Evolutionary conservation across 257 asterid genomes (phyloP).

Genomic region (Solanum virginianum): DNA sequence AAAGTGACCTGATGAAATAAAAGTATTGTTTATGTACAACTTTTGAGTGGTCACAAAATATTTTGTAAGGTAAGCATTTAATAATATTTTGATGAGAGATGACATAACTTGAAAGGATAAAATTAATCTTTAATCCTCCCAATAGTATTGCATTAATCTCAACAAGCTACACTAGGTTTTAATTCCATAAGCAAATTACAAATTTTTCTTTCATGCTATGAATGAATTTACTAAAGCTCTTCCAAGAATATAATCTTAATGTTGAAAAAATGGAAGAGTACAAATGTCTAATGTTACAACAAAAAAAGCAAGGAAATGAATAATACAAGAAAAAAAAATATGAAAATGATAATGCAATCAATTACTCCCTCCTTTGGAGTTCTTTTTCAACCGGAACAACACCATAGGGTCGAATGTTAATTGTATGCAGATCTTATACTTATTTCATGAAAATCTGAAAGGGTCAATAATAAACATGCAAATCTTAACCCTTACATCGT

Average conservation of each 20-base stretch:
- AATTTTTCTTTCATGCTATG: not conserved
- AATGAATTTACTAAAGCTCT: not conserved
- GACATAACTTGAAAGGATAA: not conserved
- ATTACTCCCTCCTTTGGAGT: not conserved
- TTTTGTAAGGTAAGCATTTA: not conserved
- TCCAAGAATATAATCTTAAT: not conserved
- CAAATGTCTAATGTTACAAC: not conserved
- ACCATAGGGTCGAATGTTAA: no score
- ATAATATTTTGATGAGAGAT: not conserved
- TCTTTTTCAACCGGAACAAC: not conserved
- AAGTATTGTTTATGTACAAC: not conserved
- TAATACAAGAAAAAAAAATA: not conserved
- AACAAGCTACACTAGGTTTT: not conserved
- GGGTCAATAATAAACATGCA: no score
- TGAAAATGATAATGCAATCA: not conserved
- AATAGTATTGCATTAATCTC: not conserved
- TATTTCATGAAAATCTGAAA: no score
- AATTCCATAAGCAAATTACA: not conserved
- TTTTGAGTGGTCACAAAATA: not conserved
- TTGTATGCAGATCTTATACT: no score
- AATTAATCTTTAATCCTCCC: not conserved
- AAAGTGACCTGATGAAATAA: not conserved
- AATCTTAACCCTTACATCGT: no score
- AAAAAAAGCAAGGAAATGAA: not conserved
- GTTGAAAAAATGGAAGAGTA: not conserved